Conservation (phyloP, 202 grass and related monocot genomes). For the Bolboschoenoplectus hybrid region DNA sequence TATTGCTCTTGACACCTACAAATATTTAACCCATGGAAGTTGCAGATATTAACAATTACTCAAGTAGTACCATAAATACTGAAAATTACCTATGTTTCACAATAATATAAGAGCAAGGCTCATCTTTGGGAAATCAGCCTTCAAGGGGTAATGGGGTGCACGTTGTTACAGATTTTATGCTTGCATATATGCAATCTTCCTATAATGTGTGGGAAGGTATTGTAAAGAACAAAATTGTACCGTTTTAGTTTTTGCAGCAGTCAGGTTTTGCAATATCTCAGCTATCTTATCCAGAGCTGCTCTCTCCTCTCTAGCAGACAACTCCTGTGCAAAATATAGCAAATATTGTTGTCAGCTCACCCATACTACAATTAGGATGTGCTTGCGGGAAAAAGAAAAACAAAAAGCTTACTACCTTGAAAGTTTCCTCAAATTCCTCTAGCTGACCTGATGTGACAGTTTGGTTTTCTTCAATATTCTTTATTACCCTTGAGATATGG, state of each 20-base stretch:
- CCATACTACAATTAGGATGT: neutral
- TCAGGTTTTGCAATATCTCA: slow-evolving; percentile 63
- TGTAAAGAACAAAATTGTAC: slow-evolving; percentile 44
- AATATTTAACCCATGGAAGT: slow-evolving; percentile 20
- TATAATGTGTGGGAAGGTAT: neutral
- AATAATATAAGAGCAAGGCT: neutral
- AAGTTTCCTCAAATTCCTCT: slow-evolving; percentile 66
- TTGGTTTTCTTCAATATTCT: slow-evolving; percentile 60
- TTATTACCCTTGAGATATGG: slow-evolving; percentile 48
- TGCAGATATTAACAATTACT: slow-evolving; percentile 17
- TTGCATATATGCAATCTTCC: neutral
- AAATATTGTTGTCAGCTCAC: slow-evolving; percentile 11
- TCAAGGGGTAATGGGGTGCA: neutral
- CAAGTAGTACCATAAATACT: neutral
- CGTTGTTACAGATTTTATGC: neutral
- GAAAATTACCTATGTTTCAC: neutral
- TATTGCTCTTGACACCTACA: slow-evolving; percentile 64
- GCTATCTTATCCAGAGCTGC: slow-evolving; percentile 61
- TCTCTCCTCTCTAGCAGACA: slow-evolving; percentile 63
- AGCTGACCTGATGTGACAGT: slow-evolving; percentile 42
- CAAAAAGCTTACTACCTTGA: slow-evolving; percentile 61
- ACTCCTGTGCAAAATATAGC: slow-evolving; percentile 51
- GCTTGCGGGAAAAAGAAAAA: neutral
- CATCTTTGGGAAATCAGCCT: neutral
- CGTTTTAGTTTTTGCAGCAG: slow-evolving; percentile 55